Evolutionary conservation across 257 asterid species (phyloP), one percentile per base, ranked within the genome.

Genomic region (Asclepias syriaca): DNA sequence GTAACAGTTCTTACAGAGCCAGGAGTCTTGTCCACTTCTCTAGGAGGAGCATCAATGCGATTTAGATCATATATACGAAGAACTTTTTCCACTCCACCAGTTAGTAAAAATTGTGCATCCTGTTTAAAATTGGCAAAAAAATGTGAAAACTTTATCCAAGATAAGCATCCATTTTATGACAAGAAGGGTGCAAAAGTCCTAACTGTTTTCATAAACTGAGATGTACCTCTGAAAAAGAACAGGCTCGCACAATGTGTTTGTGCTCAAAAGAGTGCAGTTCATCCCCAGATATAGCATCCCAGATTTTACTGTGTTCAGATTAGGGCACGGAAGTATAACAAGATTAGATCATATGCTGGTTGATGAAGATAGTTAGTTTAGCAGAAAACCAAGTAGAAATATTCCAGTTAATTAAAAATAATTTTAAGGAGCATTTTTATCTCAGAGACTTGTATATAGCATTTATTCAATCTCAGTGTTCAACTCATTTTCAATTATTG

Each of bases 201-300:
- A 22, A 37, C 29, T 64, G 3, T 37, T 64, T 39, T 29, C n/a
- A 64, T 11, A 64, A 11, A 60, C 22, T 32, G 66, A 61, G 8
- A n/a, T 6, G n/a, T 64, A 64, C 86, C 83, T 82, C 81, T 12
- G 86, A 82, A 50, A 78, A 78, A 37, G 78, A 69, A 70, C 83
- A 78, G 21, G 86, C 83, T 73, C 86, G 74, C 59, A 82, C 83
- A 68, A 79, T 78, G 73, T 82, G 81, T 50, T 79, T 78, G 77
- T 78, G 86, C 71, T 76, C 79, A 57, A 79, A 76, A 40, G 83
- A 79, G 39, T 82, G 81, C 70, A 73, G 46, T 56, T 65, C 83
- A 29, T 81, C 78, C 39, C 85, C 85, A 0, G 83, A 65, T 43
- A 75, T 58, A 32, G 85, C 82, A 72, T 81, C 82, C 85, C 85